Conservation (phyloP, 345 rosid species). For the Laguncularia racemosa region DNA sequence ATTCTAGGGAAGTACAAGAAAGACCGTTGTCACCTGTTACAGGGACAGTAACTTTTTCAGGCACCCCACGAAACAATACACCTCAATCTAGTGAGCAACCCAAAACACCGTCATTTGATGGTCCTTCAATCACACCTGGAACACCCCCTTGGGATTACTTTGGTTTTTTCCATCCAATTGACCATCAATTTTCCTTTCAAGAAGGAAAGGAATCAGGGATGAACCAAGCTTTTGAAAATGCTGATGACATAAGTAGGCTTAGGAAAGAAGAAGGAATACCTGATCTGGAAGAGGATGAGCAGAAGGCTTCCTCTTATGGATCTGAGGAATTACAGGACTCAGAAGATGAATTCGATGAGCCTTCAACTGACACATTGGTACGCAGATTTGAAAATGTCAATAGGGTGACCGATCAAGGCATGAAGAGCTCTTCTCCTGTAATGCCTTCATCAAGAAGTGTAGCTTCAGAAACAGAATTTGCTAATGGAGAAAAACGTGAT, state of each 20-base stretch:
- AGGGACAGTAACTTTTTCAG: slow-evolving; percentile 59
- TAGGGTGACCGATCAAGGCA: slow-evolving; percentile 43
- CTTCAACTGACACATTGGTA: slow-evolving; percentile 61
- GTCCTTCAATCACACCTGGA: slow-evolving; percentile 42
- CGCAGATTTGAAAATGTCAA: slow-evolving; percentile 79
- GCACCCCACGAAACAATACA: slow-evolving; percentile 32
- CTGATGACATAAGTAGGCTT: slow-evolving; percentile 42
- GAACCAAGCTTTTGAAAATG: slow-evolving; percentile 33
- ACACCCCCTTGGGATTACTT: slow-evolving; percentile 88
- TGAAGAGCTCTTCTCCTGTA: slow-evolving; percentile 31
- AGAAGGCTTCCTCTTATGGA: slow-evolving; percentile 42
- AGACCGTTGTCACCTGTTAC: slow-evolving; percentile 45
- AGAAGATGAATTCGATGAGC: slow-evolving; percentile 83
- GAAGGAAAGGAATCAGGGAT: slow-evolving; percentile 25
- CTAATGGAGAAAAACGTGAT: slow-evolving; percentile 39
- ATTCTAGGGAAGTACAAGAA: slow-evolving; percentile 63
- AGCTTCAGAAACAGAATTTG: slow-evolving; percentile 41
- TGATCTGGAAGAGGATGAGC: slow-evolving; percentile 68
- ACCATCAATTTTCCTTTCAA: slow-evolving; percentile 49
- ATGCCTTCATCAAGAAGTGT: slow-evolving; percentile 28
- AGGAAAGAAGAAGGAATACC: slow-evolving; percentile 66
- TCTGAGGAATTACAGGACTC: slow-evolving; percentile 56
- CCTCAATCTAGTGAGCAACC: slow-evolving; percentile 39
- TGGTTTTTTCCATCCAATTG: slow-evolving; percentile 60
- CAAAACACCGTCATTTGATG: slow-evolving; percentile 38